phyloP scores from a whole-genome alignment of 192 early-diverging fungal genomes.

The Funneliformis geosporum region DNA sequence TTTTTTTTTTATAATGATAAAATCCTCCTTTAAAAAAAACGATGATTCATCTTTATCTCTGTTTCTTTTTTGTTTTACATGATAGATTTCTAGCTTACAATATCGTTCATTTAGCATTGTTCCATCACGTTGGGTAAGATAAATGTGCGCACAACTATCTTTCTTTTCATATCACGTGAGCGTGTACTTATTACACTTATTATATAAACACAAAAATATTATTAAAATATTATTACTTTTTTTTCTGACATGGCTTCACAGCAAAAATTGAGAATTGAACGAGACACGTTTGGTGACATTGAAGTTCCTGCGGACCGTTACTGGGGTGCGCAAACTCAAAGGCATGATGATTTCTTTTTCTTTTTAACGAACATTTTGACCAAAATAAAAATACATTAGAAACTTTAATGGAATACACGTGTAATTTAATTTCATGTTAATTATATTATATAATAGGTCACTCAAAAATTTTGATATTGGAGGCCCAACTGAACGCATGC shows the following conservation, averaged over 20 bases:
- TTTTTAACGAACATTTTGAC: too few species aligned
- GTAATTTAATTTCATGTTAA: too few species aligned
- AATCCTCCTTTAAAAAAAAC: too few species aligned
- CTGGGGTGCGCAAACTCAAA: slow-evolving; percentile 97
- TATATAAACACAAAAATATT: not conserved
- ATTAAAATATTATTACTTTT: not conserved
- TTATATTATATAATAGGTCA: slow-evolving; percentile 52
- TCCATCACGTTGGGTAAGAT: not conserved
- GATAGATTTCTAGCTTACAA: not conserved
- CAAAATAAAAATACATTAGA: too few species aligned
- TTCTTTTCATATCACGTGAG: not conserved
- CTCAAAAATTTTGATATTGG: slow-evolving; percentile 99
- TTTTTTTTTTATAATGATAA: not conserved
- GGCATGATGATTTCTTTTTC: slow-evolving; percentile 38
- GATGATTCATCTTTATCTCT: not conserved
- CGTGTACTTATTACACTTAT: not conserved
- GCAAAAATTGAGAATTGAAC: slow-evolving; percentile 72
- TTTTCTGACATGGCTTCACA: slow-evolving; percentile 33
- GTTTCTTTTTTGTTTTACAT: not conserved
- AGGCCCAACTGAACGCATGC: slow-evolving; percentile 90
- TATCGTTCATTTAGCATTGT: not conserved
- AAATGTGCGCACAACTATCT: not conserved
- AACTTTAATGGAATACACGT: too few species aligned
- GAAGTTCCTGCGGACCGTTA: slow-evolving; percentile 94
- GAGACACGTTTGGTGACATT: slow-evolving; percentile 93